Base-by-base conservation (phyloP, 2,329 filamentous ascomycete genomes). In the Ophiocordyceps camponoti-floridani region DNA sequence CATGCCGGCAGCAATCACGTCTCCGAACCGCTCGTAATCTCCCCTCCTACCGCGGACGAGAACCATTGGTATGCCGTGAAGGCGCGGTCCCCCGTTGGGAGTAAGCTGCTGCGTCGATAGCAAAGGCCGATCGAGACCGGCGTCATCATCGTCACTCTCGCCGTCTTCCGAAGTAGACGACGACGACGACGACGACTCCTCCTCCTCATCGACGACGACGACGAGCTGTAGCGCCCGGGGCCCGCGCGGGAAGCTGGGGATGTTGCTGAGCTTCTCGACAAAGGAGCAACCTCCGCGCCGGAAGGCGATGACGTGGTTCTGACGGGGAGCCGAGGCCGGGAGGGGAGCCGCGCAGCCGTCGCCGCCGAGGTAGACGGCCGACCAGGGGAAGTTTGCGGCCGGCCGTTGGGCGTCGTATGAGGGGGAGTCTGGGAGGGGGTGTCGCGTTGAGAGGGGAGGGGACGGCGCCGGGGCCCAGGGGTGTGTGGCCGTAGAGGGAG, bases 281-380 rank as follows among this genome's bases (percentile, higher is more conserved):
- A 96, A 96, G 23, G 74, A 82, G 64, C 91, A 98, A 1, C 77
- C 78, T 37, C 91, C 89, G 6, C 91, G 78, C 27, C 75, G 78
- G 53, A 96, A 70, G 43, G 94, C 74, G 47, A 98, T 78, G 47
- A 96, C 68, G 44, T 94, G 80, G 62, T 94, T 69, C 41, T 67
- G 61, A 27, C 67, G 67, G 3, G 70, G 62, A 0, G 66, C 70
- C 14, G 58, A 54, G n/a, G 72, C 68, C 2, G 72, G 70, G 2
- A 77, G 60, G 4, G 66, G 64, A n/a, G 67, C 64, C 47, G 70
- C 66, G 59, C 89, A 91, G 10, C 78, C 73, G 14, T 82, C 66
- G 45, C 70, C 81, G 9, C 80, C 80, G 18, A 89, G 72, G 62
- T 79, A 89, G 51, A 93, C 66, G 1, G 64, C 75, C 4, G 64